Conservation (phyloP, 2,329 filamentous ascomycete species). For the Botrytis fabae region DNA sequence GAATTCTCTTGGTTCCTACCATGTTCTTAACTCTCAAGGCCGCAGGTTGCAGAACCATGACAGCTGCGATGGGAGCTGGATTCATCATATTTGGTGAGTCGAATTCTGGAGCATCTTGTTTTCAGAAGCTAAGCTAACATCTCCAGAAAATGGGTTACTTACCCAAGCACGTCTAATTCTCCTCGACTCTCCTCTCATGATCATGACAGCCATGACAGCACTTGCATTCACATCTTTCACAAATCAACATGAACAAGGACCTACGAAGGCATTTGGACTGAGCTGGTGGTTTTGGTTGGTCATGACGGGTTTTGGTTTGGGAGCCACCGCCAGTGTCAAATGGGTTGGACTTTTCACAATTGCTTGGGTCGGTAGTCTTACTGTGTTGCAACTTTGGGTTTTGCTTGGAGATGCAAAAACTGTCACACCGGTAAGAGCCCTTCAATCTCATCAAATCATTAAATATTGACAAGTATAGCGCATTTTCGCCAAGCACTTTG, state of each 20-base stretch:
- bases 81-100: slow-evolving; percentile 83
- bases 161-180: slow-evolving; percentile 95
- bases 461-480: slow-evolving; percentile 50
- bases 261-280: slow-evolving; percentile 79
- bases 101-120: slow-evolving; percentile 20
- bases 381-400: slow-evolving; percentile 90
- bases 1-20: slow-evolving; percentile 82
- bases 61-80: slow-evolving; percentile 77
- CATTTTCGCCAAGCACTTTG: slow-evolving; percentile 89
- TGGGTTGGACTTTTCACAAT: slow-evolving; percentile 99
- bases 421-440: slow-evolving; percentile 66
- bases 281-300: slow-evolving; percentile 98
- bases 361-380: slow-evolving; percentile 93
- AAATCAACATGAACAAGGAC: slow-evolving; percentile 94
- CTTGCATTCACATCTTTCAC: slow-evolving; percentile 90
- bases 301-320: slow-evolving; percentile 81
- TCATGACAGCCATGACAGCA: slow-evolving; percentile 88
- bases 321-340: slow-evolving; percentile 92
- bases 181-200: slow-evolving; percentile 90
- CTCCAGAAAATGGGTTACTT: slow-evolving; percentile 84
- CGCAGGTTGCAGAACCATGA: slow-evolving; percentile 82
- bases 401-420: slow-evolving; percentile 85
- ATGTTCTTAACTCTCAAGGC: slow-evolving; percentile 96
- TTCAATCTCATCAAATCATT: neutral
- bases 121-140: slow-evolving; percentile 30